Evolutionary conservation across 2,329 filamentous ascomycete species (phyloP), one percentile per base, ranked within the genome.

Genomic region (Cladosporium oxysporum): DNA sequence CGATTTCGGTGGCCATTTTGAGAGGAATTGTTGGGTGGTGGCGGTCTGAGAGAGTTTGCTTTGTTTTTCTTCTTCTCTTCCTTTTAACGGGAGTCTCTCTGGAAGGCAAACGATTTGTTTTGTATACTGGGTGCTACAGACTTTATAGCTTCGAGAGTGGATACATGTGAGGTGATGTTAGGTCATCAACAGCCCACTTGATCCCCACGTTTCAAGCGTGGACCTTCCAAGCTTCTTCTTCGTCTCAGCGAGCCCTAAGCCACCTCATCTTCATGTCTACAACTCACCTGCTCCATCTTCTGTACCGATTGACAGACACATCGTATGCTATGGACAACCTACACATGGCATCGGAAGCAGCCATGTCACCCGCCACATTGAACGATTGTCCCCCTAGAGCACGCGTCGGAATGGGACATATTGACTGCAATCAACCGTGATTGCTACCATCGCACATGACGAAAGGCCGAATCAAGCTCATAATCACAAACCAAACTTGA

Each of bases 361-460:
- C n/a, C n/a, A 23, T 47, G 41, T 47, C 41, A 47, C 10, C 1
- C 41, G n/a, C 10, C 41, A 47, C 10, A 5, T 3, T 47, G 10
- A 12, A 11, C n/a, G 11, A 10, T 1, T 5, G 8, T 47, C 3
- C 41, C 21, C 21, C n/a, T n/a, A 23, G 10, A 2, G 41, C n/a
- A 47, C 41, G 41, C 41, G 41, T 47, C n/a, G 3, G 4, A 47
- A 12, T 12, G 3, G 41, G 2, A 23, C n/a, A 47, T 8, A 47
- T 47, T 47, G 41, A 47, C n/a, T 23, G n/a, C 41, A 47, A 47
- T 18, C 23, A 12, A 44, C 2, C 33, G 4, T 62, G 50, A 12
- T 63, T 63, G 61, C 33, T 63, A 41, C 21, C 33, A 63, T 47
- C 2, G 11, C 50, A 57, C 61, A 63, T 57, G 61, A 63, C 49